Evolutionary conservation across 2,329 filamentous ascomycete genomes (phyloP).

Genomic region (Plenodomus tracheiphilus): DNA sequence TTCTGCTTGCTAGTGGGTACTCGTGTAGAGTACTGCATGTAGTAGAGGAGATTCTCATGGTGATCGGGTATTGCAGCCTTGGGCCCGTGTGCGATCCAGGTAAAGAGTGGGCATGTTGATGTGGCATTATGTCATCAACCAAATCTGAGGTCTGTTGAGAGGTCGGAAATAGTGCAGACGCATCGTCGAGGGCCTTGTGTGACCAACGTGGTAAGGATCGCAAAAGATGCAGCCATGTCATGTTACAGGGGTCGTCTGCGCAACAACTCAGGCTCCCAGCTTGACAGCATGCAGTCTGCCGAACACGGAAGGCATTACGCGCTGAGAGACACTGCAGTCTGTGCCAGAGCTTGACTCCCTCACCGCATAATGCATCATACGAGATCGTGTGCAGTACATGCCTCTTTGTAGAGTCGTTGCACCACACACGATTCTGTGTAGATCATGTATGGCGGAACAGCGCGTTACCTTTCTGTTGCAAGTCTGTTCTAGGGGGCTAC

Average conservation of each 20-base stretch:
- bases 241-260: not conserved
- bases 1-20: not conserved
- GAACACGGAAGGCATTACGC: conserved; percentile 17
- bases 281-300: conserved; percentile 2
- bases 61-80: conserved; percentile 2
- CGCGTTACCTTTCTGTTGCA: not conserved
- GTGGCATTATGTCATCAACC: conserved; percentile 14
- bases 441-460: too few relatives aligned
- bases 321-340: conserved; percentile 12
- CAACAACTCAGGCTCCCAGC: too few relatives aligned
- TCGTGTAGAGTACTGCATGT: too few relatives aligned
- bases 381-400: too few relatives aligned
- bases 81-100: not conserved
- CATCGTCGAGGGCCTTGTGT: not conserved
- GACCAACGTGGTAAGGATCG: not conserved
- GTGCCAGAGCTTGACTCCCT: conserved; percentile 5
- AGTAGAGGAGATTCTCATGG: not conserved
- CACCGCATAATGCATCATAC: not conserved
- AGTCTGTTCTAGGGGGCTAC: conserved; percentile 1
- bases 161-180: not conserved
- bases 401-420: too few relatives aligned
- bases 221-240: not conserved
- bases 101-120: conserved; percentile 10
- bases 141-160: not conserved
- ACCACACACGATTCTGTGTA: too few relatives aligned